Percentiles rank a stretch among this genome's conserved stretches.
Conservation (phyloP, 1,284 basidiomycete genomes). For the Caloboletus inedulis region DNA sequence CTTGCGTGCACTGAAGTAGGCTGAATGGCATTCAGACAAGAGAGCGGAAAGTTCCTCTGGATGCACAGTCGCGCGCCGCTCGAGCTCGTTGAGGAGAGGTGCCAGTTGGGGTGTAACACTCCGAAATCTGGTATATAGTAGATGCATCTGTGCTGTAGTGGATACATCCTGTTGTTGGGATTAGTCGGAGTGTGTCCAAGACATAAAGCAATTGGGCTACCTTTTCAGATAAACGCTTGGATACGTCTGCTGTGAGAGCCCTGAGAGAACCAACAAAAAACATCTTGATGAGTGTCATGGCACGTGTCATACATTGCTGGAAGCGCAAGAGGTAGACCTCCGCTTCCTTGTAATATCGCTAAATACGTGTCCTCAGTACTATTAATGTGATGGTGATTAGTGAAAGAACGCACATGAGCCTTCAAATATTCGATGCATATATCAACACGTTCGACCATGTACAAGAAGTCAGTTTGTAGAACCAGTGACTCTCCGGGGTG, state of each 20-base stretch:
- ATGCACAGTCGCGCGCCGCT: conserved; percentile 67
- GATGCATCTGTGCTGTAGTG: conserved; percentile 75
- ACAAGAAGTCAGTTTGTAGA: conserved; percentile 82
- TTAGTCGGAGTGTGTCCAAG: background rate
- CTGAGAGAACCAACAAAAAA: conserved; percentile 84
- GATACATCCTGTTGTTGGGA: conserved; percentile 64
- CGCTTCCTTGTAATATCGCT: conserved; percentile 88
- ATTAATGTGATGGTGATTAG: background rate
- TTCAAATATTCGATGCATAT: conserved; percentile 88
- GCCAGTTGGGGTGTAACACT: conserved; percentile 68
- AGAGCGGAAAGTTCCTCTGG: conserved; percentile 77
- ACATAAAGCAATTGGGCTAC: conserved; percentile 33
- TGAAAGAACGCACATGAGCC: conserved; percentile 60
- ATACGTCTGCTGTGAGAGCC: conserved; percentile 71
- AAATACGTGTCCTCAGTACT: conserved; percentile 9
- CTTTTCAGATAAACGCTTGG: conserved; percentile 70
- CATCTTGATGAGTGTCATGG: conserved; percentile 95
- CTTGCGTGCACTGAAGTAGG: conserved; percentile 76
- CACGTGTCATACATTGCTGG: conserved; percentile 92
- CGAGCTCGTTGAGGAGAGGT: conserved; percentile 80
- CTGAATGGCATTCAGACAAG: conserved; percentile 78
- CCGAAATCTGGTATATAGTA: conserved; percentile 85
- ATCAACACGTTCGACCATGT: conserved; percentile 91
- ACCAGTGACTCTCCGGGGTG: conserved; percentile 89
- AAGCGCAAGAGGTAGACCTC: conserved; percentile 90